These are phyloP conservation scores for Lophiotrema nucula DNA, from an alignment of 495 filamentous ascomycete genomes.

Conservation along the genomic window DNA sequence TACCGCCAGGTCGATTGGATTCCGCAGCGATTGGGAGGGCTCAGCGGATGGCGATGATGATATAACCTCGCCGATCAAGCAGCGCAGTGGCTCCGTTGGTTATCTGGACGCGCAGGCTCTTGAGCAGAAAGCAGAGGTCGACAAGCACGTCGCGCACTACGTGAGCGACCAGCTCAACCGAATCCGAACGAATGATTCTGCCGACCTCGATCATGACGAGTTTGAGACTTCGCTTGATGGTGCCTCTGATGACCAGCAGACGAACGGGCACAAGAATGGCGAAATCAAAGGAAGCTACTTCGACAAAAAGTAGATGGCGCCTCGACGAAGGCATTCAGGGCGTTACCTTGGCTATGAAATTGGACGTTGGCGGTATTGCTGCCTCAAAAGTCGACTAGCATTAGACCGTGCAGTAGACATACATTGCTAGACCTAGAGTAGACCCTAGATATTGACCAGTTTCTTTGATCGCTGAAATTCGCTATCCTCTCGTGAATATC, in stretches of 20 bases:
- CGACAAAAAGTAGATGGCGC: constrained; percentile 7
- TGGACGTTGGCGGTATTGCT: too few species aligned
- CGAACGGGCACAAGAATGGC: constrained; percentile 16
- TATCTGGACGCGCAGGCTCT: constrained; percentile 37
- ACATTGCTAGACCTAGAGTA: constrained; percentile 8
- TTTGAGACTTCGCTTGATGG: constrained; percentile 40
- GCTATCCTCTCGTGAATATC: too few species aligned
- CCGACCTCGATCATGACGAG: constrained; percentile 35
- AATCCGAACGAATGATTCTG: constrained; percentile 33
- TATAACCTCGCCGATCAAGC: constrained; percentile 20
- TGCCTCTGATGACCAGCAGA: constrained; percentile 9
- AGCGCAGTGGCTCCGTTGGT: constrained; percentile 34
- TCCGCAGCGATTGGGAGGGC: constrained; percentile 73
- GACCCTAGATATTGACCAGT: neutral
- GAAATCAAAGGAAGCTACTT: constrained; percentile 22
- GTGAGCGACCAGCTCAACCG: constrained; percentile 41
- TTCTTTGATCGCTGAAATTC: too few species aligned
- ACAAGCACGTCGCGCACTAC: constrained; percentile 42
- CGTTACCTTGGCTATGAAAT: too few species aligned
- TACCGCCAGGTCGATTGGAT: constrained; percentile 79
- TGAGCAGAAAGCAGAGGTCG: constrained; percentile 36
- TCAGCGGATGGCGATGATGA: constrained; percentile 50
- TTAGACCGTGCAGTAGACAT: constrained; percentile 1
- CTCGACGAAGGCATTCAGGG: too few species aligned
- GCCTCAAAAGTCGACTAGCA: constrained; percentile 1